These are phyloP conservation scores for Prunus campanulata DNA, from an alignment of 306 rosid species.

Conservation along the genomic window DNA sequence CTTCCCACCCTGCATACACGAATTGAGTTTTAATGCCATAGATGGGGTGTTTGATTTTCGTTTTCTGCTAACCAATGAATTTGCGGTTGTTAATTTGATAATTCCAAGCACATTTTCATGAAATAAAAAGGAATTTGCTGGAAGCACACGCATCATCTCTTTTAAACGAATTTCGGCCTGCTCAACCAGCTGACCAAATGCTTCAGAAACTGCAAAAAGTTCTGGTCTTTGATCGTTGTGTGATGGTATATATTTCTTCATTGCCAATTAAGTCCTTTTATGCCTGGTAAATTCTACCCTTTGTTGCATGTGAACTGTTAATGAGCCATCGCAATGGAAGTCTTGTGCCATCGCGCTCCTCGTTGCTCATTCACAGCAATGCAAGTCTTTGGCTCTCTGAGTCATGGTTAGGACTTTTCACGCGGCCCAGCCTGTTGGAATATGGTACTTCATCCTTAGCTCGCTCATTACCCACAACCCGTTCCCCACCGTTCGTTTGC, in stretches of 20 bases:
- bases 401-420: background rate
- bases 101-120: background rate
- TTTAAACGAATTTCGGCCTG: no score
- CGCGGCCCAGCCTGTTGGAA: background rate
- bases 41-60: background rate
- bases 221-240: no score
- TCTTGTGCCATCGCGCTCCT: background rate
- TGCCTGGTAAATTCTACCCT: background rate
- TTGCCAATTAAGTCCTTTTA: no score
- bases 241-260: no score
- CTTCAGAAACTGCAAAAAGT: no score
- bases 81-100: background rate
- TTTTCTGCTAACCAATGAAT: background rate
- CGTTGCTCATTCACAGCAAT: background rate
- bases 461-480: background rate
- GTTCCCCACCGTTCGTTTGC: background rate
- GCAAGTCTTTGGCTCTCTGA: background rate
- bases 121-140: no score
- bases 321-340: background rate
- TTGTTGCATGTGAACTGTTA: background rate
- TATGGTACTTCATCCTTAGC: background rate
- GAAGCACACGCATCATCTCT: no score
- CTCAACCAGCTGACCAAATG: no score
- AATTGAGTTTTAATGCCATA: background rate
- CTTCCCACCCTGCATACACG: background rate